Evolutionary conservation across 2,329 filamentous ascomycete species (phyloP).

Genomic region (Kalmusia sp.): DNA sequence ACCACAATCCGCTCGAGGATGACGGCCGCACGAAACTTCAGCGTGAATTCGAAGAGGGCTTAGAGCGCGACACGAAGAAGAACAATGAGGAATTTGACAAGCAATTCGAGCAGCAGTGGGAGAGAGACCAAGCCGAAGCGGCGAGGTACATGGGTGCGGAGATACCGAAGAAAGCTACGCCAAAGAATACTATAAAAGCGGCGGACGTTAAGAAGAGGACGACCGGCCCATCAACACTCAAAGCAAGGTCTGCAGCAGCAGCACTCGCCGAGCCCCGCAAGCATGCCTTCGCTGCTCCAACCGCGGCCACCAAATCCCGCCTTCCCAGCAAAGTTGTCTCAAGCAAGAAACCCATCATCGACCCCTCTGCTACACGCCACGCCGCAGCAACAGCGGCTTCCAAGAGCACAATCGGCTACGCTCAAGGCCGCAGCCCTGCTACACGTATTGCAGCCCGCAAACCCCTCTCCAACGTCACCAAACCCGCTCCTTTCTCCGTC

Average conservation of each 20-base stretch:
- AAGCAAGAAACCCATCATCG: slow-evolving; percentile 51
- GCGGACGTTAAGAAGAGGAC: slow-evolving; percentile 26
- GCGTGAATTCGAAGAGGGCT: slow-evolving; percentile 59
- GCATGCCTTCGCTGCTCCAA: slow-evolving; percentile 49
- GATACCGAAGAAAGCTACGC: slow-evolving; percentile 34
- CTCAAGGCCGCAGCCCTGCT: slow-evolving; percentile 78
- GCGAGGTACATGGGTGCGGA: slow-evolving; percentile 37
- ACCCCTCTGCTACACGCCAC: slow-evolving; percentile 63
- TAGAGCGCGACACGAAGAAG: slow-evolving; percentile 55
- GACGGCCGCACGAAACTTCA: slow-evolving; percentile 70
- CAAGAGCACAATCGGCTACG: slow-evolving; percentile 84
- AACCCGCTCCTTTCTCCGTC: slow-evolving; percentile 35
- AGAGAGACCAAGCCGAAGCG: slow-evolving; percentile 58
- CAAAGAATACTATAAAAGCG: slow-evolving; percentile 15
- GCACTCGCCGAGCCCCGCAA: slow-evolving; percentile 46
- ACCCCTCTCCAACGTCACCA: slow-evolving; percentile 45
- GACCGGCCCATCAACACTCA: slow-evolving; percentile 58
- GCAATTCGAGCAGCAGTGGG: slow-evolving; percentile 68
- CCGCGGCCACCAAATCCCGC: slow-evolving; percentile 50
- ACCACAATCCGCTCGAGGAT: slow-evolving; percentile 66
- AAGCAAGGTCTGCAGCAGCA: slow-evolving; percentile 58
- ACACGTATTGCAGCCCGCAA: no score
- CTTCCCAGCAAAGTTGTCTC: slow-evolving; percentile 39
- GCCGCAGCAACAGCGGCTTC: slow-evolving; percentile 72
- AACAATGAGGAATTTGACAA: slow-evolving; percentile 72